These are phyloP conservation scores for Kodamaea anthophila DNA, from an alignment of 1,139 yeast species.

Conservation along the genomic window DNA sequence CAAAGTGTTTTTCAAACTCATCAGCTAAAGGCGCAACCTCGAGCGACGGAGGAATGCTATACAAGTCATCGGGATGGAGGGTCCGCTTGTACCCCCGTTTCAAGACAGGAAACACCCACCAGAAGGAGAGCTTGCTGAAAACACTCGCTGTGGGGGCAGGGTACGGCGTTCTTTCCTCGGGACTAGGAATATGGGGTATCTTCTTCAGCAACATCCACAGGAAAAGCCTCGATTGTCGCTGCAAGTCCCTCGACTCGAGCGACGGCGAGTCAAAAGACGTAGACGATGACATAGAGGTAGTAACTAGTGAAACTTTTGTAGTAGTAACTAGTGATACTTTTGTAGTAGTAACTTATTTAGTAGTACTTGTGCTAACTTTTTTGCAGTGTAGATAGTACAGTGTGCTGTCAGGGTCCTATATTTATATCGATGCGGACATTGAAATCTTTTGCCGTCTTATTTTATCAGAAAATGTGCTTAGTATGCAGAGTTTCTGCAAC, in stretches of 20 bases:
- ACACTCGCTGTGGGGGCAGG: conserved; percentile 29
- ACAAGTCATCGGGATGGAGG: conserved; percentile 41
- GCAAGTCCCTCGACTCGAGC: conserved; percentile 1
- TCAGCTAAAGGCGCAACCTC: conserved; percentile 29
- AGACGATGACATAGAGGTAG: too few relatives aligned
- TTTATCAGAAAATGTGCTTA: too few relatives aligned
- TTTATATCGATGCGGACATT: too few relatives aligned
- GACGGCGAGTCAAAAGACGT: not conserved
- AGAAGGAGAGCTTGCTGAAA: conserved; percentile 36
- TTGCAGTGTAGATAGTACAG: too few relatives aligned
- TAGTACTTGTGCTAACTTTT: too few relatives aligned
- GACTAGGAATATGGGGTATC: conserved; percentile 49
- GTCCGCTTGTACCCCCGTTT: conserved; percentile 45
- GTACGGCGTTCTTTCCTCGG: conserved; percentile 41
- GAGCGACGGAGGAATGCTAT: conserved; percentile 28
- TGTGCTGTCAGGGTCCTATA: too few relatives aligned
- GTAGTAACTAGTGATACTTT: too few relatives aligned
- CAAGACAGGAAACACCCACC: conserved; percentile 47
- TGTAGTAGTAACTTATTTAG: too few relatives aligned
- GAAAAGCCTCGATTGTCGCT: conserved; percentile 13
- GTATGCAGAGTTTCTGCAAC: too few relatives aligned
- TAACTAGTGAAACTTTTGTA: too few relatives aligned
- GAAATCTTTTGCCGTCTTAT: too few relatives aligned
- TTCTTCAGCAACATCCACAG: conserved; percentile 16
- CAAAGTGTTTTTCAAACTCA: conserved; percentile 21